phyloP scores from a whole-genome alignment of 371 early-diverging fungal species.

The Ordospora colligata region DNA sequence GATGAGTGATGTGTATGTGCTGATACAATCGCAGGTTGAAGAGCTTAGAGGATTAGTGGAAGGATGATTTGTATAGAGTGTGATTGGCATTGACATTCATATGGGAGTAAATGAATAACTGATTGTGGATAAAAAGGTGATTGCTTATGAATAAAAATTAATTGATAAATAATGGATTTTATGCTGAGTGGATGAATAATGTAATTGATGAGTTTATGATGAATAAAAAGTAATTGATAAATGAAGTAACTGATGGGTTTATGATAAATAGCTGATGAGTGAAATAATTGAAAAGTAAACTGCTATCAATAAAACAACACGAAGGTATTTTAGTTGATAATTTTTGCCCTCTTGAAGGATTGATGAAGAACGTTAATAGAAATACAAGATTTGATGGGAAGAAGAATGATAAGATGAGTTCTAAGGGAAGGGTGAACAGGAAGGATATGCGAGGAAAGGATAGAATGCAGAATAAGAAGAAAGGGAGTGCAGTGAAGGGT shows the following conservation, averaged over 20 bases:
- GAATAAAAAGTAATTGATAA: no score
- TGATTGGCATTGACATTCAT: no score
- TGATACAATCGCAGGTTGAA: neutral
- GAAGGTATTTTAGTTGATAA: neutral
- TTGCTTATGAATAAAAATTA: neutral
- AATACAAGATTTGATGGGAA: neutral
- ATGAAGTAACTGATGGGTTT: no score
- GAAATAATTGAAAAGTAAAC: no score
- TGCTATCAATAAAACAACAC: no score
- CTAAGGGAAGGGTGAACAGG: neutral
- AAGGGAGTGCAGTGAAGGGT: constrained; percentile 28
- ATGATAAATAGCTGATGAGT: no score
- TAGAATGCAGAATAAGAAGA: constrained; percentile 46
- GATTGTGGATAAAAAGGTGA: no score
- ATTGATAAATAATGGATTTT: neutral
- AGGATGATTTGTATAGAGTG: neutral
- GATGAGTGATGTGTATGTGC: neutral
- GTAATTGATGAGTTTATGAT: no score
- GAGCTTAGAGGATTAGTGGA: neutral
- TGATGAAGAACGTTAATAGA: neutral
- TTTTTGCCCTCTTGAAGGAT: constrained; percentile 6
- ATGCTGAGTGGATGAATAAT: neutral
- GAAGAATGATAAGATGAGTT: neutral
- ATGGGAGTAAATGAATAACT: no score
- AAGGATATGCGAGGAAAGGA: neutral